Base-by-base conservation (phyloP, 2,329 filamentous ascomycete genomes). In the Plenodomus biglobosus region DNA sequence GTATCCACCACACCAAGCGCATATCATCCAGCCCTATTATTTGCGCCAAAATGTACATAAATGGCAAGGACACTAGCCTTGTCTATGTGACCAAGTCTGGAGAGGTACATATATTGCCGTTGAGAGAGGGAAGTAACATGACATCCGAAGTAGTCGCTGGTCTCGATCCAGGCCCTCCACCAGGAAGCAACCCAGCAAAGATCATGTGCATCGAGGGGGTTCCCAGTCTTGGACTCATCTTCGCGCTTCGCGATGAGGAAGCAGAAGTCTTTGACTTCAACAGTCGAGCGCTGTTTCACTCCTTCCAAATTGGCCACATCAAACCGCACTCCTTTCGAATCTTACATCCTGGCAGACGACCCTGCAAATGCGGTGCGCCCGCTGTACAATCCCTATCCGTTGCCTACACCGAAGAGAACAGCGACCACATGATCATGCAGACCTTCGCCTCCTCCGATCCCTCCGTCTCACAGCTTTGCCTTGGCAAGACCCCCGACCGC, bases 361-460 rank as follows among this genome's bases (percentile, higher is more conserved):
- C 73, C 50, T 82, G 79, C 50, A 49, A 76, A 46, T 84, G 80
- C 38, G 80, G 79, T 13, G 78, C 78, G 1, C 72, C 78, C 1
- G 81, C 84, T 0, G 70, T 91, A 1, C 76, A 77, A 21, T 84
- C 80, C 13, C 75, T 90, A n/a, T 84, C 81, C 0, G 70, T 90
- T 18, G 81, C 80, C 11, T 90, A 89, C 62, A 78, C 78, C 2
- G 80, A 81, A 49, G 73, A 76, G 3, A 80, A 83, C 17, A 82
- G 80, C 0, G 79, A 81, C 10, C 80, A 85, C 40, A 83, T 85
- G 47, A 76, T 88, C 17, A 74, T 90, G 53, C 84, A 87, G 44
- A 85, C 80, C 0, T 88, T 85, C 59, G 73, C 78, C 0, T 79
- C 83, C 0, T 70, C 77, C 8, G 80, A 82, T 10, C 43, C 76